Base-by-base conservation (phyloP, 768 basidiomycete genomes). In the Sarcomyxa edulis region DNA sequence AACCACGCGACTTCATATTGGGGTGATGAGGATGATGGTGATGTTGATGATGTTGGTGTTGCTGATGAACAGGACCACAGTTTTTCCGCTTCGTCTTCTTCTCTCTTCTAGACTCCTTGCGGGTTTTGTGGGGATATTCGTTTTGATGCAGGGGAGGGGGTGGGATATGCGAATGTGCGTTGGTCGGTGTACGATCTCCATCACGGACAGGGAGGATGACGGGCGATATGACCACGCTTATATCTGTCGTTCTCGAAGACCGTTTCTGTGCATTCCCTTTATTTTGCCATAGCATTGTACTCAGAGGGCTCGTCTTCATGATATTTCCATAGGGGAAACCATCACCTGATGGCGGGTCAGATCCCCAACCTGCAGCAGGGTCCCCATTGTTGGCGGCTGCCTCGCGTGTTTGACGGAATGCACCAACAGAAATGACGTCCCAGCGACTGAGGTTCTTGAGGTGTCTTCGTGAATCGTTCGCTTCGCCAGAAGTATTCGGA, bases 391-490 rank as follows among this genome's bases (percentile, higher is more conserved):
- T 35, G 8, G 37, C 47, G 20, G 55, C 59, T 12, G 49, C 53
- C 40, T 66, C 66, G 28, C 76, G 68, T 5, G 77, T 79, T 32
- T 81, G 74, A 21, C 83, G 74, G 67, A 87, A 87, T 9, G 84
- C 78, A 37, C 72, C 72, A 42, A 87, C 76, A 6, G 84, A 78
- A 34, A 88, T 75, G 27, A 72, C 65, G 45, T 87, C 85, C 87
- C 87, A 89, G 6, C 85, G 69, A 35, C 61, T 74, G 18, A 85
- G 64, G 39, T 61, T 75, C 50, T 69, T 68, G 11, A 66, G 51
- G 34, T 72, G 69, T 36, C 61, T 60, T 36, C 58, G 59, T 6
- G 64, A 62, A 5, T 35, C 45, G 28, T 61, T 62, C 32, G 44
- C 57, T 22, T 72, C 70, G 31, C 48, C 60, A 19, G 61, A 60